These are phyloP conservation scores for Leccinellum albellum DNA, from an alignment of 768 basidiomycete genomes.

Conservation along the genomic window DNA sequence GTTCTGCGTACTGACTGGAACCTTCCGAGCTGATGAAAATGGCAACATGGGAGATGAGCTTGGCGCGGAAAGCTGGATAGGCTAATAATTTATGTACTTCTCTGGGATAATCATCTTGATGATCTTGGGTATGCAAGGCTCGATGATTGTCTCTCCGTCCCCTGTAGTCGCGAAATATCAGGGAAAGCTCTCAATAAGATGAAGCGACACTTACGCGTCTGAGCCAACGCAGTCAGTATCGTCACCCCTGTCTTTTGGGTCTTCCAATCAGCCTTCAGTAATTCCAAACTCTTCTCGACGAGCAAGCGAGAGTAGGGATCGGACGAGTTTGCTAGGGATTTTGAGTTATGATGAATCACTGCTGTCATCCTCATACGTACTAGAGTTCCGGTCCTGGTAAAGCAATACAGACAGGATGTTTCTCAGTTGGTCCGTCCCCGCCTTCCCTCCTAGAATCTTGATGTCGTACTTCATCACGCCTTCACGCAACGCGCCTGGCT, in stretches of 20 bases:
- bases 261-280: slow-evolving; percentile 11
- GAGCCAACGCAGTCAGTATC: slow-evolving; percentile 21
- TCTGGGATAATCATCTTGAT: not conserved
- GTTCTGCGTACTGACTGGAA: not conserved
- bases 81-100: not conserved
- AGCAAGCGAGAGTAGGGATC: slow-evolving; percentile 13
- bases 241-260: slow-evolving; percentile 21
- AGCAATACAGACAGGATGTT: slow-evolving; percentile 22
- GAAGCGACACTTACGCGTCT: slow-evolving; percentile 10
- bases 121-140: not conserved
- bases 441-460: slow-evolving; percentile 16
- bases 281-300: slow-evolving; percentile 7
- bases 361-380: not conserved
- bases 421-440: slow-evolving; percentile 11
- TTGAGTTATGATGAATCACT: not conserved
- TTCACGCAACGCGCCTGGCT: slow-evolving; percentile 11
- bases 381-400: slow-evolving; percentile 18
- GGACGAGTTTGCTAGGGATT: not conserved
- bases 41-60: not conserved
- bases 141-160: not conserved
- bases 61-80: not conserved
- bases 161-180: not conserved
- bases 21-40: not conserved
- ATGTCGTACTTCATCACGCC: slow-evolving; percentile 14
- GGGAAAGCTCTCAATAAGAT: not conserved